phyloP scores from a whole-genome alignment of 1,139 yeast genomes.

The Blastobotrys arbuscula region DNA sequence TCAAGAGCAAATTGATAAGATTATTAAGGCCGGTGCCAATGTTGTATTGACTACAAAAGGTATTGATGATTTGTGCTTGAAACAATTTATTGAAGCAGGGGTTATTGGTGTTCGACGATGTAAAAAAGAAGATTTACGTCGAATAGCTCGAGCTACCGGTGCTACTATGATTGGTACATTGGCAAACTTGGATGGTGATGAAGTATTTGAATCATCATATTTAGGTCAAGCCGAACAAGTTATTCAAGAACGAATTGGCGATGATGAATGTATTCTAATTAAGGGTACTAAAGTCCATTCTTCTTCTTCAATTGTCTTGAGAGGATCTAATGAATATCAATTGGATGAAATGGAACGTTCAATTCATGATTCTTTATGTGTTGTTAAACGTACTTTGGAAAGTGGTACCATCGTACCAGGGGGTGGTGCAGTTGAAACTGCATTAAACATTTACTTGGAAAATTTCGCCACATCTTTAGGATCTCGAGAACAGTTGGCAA shows the following conservation, averaged over 20 bases:
- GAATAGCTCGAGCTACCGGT: conserved; percentile 98
- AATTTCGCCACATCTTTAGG: conserved; percentile 98
- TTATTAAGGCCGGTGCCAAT: conserved; percentile 90
- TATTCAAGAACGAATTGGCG: conserved; percentile 83
- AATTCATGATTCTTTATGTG: conserved; percentile 87
- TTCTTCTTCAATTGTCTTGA: conserved; percentile 81
- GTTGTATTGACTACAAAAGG: conserved; percentile 97
- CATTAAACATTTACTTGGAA: conserved; percentile 89
- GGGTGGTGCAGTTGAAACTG: conserved; percentile 98
- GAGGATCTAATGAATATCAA: conserved; percentile 96
- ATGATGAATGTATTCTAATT: conserved; percentile 93
- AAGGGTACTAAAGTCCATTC: conserved; percentile 94
- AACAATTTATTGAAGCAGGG: conserved; percentile 91
- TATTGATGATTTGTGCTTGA: conserved; percentile 92
- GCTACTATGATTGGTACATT: conserved; percentile 83
- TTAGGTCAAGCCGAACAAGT: conserved; percentile 93
- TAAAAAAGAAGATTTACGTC: conserved; percentile 90
- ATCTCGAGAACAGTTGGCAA: conserved; percentile 95
- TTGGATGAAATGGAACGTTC: conserved; percentile 99
- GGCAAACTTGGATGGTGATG: conserved; percentile 96
- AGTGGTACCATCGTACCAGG: conserved; percentile 96
- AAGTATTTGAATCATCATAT: conserved; percentile 81
- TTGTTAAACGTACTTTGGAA: conserved; percentile 93
- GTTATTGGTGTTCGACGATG: conserved; percentile 98
- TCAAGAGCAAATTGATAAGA: conserved; percentile 80